phyloP scores from a whole-genome alignment of 202 grass and related monocot species.

The Carex arenaria region DNA sequence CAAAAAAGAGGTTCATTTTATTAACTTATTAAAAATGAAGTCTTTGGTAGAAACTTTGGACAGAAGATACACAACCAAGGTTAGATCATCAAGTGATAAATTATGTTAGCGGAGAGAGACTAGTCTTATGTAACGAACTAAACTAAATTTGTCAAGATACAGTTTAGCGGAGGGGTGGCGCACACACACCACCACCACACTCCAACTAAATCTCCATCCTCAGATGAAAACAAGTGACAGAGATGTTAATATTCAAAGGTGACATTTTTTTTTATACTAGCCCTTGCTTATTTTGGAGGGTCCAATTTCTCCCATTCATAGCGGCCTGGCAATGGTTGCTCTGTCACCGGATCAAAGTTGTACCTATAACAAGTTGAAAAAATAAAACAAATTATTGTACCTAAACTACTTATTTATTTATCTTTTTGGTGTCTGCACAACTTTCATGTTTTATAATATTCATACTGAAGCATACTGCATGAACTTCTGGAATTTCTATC shows the following conservation, averaged over 20 bases:
- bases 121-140: neutral
- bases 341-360: conserved; percentile 41
- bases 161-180: conserved; percentile 6
- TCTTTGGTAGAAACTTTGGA: conserved; percentile 5
- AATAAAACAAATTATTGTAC: neutral
- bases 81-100: conserved; percentile 1
- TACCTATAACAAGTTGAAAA: conserved; percentile 19
- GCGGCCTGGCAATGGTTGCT: conserved; percentile 21
- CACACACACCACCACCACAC: conserved; percentile 16
- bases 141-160: conserved; percentile 14
- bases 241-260: neutral
- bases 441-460: neutral
- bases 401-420: neutral
- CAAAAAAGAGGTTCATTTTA: neutral
- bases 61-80: conserved; percentile 17
- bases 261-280: neutral
- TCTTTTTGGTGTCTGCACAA: neutral
- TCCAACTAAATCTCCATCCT: conserved; percentile 10
- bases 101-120: neutral
- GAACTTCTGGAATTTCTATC: neutral
- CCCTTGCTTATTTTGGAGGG: neutral
- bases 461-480: neutral
- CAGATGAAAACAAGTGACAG: conserved; percentile 18
- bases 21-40: neutral
- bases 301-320: conserved; percentile 41